Percentiles rank a stretch among this genome's conserved stretches.
phyloP scores from a whole-genome alignment of 2,329 filamentous ascomycete genomes.

The Cladophialophora chaetospira region DNA sequence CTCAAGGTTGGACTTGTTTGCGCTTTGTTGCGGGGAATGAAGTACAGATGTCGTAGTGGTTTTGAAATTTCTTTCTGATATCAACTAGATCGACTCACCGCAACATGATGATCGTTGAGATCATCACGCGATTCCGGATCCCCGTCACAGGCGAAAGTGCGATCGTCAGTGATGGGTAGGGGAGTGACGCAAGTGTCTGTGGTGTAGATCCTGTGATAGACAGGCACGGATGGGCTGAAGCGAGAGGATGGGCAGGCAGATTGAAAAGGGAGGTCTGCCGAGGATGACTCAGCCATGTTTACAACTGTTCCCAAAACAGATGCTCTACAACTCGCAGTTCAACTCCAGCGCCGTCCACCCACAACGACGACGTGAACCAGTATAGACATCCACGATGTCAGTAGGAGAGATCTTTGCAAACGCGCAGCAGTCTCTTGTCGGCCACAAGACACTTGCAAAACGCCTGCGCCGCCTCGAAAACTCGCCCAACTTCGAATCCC shows the following conservation, averaged over 20 bases:
- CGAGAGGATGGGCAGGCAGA: neutral
- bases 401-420: slow-evolving; percentile 60
- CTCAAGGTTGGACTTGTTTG: no score
- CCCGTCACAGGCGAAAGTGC: neutral
- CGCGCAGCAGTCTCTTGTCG: slow-evolving; percentile 85
- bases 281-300: slow-evolving; percentile 1
- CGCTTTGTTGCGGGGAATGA: no score
- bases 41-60: no score
- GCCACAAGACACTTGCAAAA: slow-evolving; percentile 85
- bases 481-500: slow-evolving; percentile 74
- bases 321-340: neutral
- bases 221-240: neutral
- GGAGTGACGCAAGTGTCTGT: neutral
- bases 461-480: slow-evolving; percentile 82
- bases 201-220: neutral
- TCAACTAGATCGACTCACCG: no score
- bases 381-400: slow-evolving; percentile 22
- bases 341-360: neutral
- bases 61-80: no score
- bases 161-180: neutral
- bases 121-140: no score
- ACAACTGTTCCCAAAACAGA: neutral
- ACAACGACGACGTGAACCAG: neutral
- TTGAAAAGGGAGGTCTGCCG: neutral
- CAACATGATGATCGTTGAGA: no score